These are phyloP conservation scores for Leucocoprinus sp. DNA, from an alignment of 768 basidiomycete species.

Conservation along the genomic window DNA sequence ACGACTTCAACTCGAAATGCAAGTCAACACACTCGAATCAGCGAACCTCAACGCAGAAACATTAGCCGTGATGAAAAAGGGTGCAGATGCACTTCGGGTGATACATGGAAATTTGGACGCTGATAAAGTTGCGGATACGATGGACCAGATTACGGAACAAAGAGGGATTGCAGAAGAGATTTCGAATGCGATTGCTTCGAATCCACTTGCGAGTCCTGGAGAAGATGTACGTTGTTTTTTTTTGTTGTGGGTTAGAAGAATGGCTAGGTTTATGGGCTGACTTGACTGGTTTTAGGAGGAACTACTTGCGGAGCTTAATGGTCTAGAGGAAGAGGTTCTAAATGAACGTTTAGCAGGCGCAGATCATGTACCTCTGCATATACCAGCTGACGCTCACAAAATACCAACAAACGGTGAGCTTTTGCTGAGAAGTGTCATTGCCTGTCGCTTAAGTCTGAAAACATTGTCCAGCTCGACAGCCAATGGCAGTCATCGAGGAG, in stretches of 20 bases:
- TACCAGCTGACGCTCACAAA: slow-evolving; percentile 53
- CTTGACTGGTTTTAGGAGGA: slow-evolving; percentile 46
- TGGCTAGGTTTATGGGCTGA: too few species aligned
- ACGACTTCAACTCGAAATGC: slow-evolving; percentile 88
- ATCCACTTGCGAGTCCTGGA: slow-evolving; percentile 40
- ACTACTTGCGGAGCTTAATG: slow-evolving; percentile 70
- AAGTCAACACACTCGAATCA: slow-evolving; percentile 94
- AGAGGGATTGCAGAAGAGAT: slow-evolving; percentile 91
- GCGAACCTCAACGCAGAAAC: slow-evolving; percentile 98
- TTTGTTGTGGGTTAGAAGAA: too few species aligned
- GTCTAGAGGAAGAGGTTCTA: slow-evolving; percentile 82
- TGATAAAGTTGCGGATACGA: slow-evolving; percentile 84
- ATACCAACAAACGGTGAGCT: slow-evolving; percentile 39
- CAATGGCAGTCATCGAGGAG: slow-evolving; percentile 56
- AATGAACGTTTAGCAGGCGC: slow-evolving; percentile 80
- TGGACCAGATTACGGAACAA: slow-evolving; percentile 84
- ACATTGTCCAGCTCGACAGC: slow-evolving; percentile 15
- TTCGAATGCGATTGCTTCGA: slow-evolving; percentile 77
- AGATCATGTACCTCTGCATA: slow-evolving; percentile 83
- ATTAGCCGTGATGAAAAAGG: slow-evolving; percentile 96
- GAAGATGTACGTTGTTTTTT: slow-evolving; percentile 57
- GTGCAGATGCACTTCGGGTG: slow-evolving; percentile 76
- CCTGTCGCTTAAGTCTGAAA: background rate
- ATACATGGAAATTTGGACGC: slow-evolving; percentile 90
- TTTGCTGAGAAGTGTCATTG: background rate